Evolutionary conservation across 2,329 filamentous ascomycete genomes (phyloP), one percentile per base, ranked within the genome.

Genomic region (Raffaelea arxii): DNA sequence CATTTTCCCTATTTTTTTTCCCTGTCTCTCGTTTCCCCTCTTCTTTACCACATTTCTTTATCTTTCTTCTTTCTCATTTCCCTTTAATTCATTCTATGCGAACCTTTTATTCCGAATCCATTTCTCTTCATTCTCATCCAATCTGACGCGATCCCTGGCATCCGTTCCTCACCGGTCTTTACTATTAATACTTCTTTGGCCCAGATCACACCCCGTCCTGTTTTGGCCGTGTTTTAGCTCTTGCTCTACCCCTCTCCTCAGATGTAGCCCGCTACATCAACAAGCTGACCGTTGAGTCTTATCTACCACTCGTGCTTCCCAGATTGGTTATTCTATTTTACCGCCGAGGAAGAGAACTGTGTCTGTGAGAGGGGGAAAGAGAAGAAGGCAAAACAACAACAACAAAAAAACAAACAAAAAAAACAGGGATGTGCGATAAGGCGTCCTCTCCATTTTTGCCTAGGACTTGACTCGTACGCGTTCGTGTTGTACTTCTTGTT

Each of bases 361-460:
- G n/a, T n/a, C n/a, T n/a, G n/a, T n/a, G n/a, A n/a, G n/a, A n/a
- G n/a, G n/a, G n/a, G n/a, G n/a, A n/a, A n/a, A n/a, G n/a, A n/a
- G n/a, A n/a, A n/a, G n/a, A n/a, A n/a, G n/a, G n/a, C n/a, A n/a
- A n/a, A n/a, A n/a, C n/a, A n/a, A n/a, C n/a, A n/a, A n/a, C n/a
- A n/a, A n/a, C n/a, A n/a, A n/a, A n/a, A n/a, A n/a, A n/a, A n/a
- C n/a, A n/a, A n/a, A n/a, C n/a, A n/a, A n/a, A n/a, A n/a, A n/a
- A 12, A 43, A 41, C 40, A 46, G 46, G 46, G 30, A 52, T 50
- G 44, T 45, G 46, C 36, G 41, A 49, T 44, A 45, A 44, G 36
- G 14, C 36, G 14, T 30, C 24, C 7, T 16, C 32, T 12, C 32
- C 14, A 7, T 36, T 18, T 36, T 6, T 36, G 14, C 14, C 32